Evolutionary conservation across 305 asterid species (phyloP).

Genomic region (Solanum aculeatissimum): DNA sequence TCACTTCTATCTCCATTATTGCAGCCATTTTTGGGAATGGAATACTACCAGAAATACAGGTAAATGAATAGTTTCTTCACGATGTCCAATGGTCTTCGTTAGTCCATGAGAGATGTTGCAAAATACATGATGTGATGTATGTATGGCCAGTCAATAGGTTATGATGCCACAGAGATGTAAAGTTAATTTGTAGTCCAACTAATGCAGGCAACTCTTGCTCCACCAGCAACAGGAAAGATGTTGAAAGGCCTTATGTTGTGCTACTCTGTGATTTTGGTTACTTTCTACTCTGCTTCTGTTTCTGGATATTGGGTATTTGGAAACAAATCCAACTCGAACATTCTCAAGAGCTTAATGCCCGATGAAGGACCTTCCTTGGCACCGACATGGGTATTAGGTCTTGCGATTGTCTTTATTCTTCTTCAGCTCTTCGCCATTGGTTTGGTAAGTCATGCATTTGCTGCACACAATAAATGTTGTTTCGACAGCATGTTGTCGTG

Average conservation of each 20-base stretch:
- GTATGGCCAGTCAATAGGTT: not conserved
- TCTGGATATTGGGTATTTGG: slow-evolving; percentile 95
- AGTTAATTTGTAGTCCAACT: not conserved
- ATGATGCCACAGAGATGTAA: not conserved
- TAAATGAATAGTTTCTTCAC: not conserved
- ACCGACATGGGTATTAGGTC: slow-evolving; percentile 67
- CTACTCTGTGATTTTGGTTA: slow-evolving; percentile 59
- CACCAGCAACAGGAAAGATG: slow-evolving; percentile 94
- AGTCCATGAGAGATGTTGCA: not conserved
- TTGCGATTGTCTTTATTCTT: slow-evolving; percentile 51
- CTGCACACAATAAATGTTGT: not conserved
- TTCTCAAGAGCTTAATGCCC: slow-evolving; percentile 75
- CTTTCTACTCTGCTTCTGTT: slow-evolving; percentile 80
- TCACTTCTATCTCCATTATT: slow-evolving; percentile 75
- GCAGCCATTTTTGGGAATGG: slow-evolving; percentile 96
- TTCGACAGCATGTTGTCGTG: not conserved
- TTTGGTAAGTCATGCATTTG: slow-evolving; percentile 38
- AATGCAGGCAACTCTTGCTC: slow-evolving; percentile 86
- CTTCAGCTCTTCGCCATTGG: slow-evolving; percentile 91
- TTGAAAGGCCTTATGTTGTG: slow-evolving; percentile 83
- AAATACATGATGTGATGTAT: not conserved
- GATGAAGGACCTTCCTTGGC: slow-evolving; percentile 75
- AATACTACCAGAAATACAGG: slow-evolving; percentile 93
- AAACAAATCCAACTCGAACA: slow-evolving; percentile 61
- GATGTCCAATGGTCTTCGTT: not conserved